Evolutionary conservation across 257 asterid genomes (phyloP).

Genomic region (Cinchona pubescens): DNA sequence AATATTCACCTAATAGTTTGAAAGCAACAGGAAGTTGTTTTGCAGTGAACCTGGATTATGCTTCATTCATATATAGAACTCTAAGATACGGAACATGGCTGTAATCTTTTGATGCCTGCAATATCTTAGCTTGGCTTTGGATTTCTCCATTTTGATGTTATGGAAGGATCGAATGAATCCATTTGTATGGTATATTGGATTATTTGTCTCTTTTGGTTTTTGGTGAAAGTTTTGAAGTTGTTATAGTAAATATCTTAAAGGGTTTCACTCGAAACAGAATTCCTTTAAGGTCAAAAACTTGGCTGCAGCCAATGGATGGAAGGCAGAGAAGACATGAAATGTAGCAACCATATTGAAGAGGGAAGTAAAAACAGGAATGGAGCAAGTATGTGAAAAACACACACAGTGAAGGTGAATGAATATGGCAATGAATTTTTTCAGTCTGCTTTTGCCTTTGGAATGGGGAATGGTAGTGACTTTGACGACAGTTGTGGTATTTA

Average conservation of each 20-base stretch:
- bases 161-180: slow-evolving; percentile 29
- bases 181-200: slow-evolving; percentile 18
- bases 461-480: slow-evolving; percentile 19
- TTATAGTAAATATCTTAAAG: neutral
- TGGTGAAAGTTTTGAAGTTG: neutral
- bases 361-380: neutral
- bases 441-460: neutral
- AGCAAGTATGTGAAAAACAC: slow-evolving; percentile 2
- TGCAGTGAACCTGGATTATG: slow-evolving; percentile 29
- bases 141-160: slow-evolving; percentile 33
- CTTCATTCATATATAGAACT: slow-evolving; percentile 26
- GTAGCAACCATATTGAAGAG: neutral
- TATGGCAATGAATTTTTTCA: neutral
- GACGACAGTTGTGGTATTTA: slow-evolving; percentile 34
- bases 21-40: slow-evolving; percentile 33
- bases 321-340: neutral
- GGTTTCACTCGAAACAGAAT: slow-evolving; percentile 25
- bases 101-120: slow-evolving; percentile 25
- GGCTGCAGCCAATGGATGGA: slow-evolving; percentile 17
- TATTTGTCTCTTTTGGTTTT: neutral
- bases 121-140: slow-evolving; percentile 18
- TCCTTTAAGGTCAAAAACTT: slow-evolving; percentile 22
- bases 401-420: slow-evolving; percentile 10
- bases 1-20: slow-evolving; percentile 34
- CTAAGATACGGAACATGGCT: slow-evolving; percentile 32